These are phyloP conservation scores for Lentinula guzmanii DNA, from an alignment of 768 basidiomycete species.

Conservation along the genomic window DNA sequence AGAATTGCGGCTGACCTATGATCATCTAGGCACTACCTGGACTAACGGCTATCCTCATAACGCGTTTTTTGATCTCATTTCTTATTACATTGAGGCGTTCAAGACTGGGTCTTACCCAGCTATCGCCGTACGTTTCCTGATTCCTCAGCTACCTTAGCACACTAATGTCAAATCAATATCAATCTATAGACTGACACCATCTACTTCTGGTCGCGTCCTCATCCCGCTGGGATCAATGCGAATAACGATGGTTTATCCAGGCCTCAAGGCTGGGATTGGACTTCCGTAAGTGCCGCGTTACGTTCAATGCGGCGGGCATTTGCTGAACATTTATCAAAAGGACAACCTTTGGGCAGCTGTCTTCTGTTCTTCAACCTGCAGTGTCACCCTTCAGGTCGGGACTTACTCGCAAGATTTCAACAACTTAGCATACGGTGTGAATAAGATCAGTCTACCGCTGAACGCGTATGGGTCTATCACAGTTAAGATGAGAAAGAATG, in stretches of 20 bases:
- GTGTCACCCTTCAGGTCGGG: constrained; percentile 47
- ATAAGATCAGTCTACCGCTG: constrained; percentile 53
- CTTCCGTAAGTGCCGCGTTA: constrained; percentile 30
- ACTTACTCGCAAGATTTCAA: constrained; percentile 30
- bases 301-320: constrained; percentile 25
- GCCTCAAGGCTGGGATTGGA: constrained; percentile 47
- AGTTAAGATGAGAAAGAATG: constrained; percentile 47
- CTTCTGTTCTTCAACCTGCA: constrained; percentile 45
- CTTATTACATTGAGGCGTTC: constrained; percentile 63
- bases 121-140: constrained; percentile 41
- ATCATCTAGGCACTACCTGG: constrained; percentile 29
- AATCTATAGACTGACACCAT: constrained; percentile 33
- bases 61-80: constrained; percentile 56
- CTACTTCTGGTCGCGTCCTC: constrained; percentile 60
- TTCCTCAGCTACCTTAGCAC: constrained; percentile 3
- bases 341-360: constrained; percentile 66
- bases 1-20: neutral
- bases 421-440: constrained; percentile 45
- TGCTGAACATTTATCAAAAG: constrained; percentile 45
- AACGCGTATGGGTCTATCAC: constrained; percentile 51
- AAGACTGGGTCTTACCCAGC: constrained; percentile 59
- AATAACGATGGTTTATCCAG: constrained; percentile 36
- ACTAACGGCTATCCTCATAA: constrained; percentile 37
- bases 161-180: neutral
- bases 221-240: constrained; percentile 41